Base-by-base conservation (phyloP, 345 rosid species). In the Schrenkiella parvula region DNA sequence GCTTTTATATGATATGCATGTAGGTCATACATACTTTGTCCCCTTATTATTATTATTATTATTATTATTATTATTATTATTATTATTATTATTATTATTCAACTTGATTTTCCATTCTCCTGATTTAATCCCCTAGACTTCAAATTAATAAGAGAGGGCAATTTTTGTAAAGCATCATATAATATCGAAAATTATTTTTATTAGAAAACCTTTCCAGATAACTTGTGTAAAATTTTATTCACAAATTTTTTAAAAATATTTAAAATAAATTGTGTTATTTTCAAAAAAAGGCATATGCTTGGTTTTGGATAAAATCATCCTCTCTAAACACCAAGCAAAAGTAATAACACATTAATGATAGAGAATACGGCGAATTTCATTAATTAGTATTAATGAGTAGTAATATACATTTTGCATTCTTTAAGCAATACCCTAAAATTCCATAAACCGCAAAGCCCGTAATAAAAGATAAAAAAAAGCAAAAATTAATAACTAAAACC, bases 341-440 rank as follows among this genome's bases (percentile, higher is more conserved):
- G 64, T 58, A 31, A 59, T 28, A 14, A 70, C 29, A 52, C 8
- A 19, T 31, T 19, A 56, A 32, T 69, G 34, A 52, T 42, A 43
- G 26, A 32, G 43, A 32, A 42, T 25, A 54, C 3, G 57, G 39
- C 17, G 21, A 28, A 37, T 3, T 46, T 29, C 57, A 72, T 64
- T 64, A 54, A 64, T 72, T 35, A n/a, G 4, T 19, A 68, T 46
- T 65, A 65, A 73, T 35, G 72, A 56, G 59, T 54, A 43, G 47
- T 75, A 68, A 75, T 75, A 60, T 68, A 75, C 79, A 75, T 52
- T 75, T 75, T 69, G 66, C 70, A 69, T 75, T 44, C 25, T 64
- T 71, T 56, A 71, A 77, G 80, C 72, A 70, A 71, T 64, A 37
- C 68, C 80, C 80, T 71, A 70, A 64, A 70, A 47, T 47, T 31